Evolutionary conservation across 306 rosid genomes (phyloP).

Genomic region (Cotoneaster glaucophyllus): DNA sequence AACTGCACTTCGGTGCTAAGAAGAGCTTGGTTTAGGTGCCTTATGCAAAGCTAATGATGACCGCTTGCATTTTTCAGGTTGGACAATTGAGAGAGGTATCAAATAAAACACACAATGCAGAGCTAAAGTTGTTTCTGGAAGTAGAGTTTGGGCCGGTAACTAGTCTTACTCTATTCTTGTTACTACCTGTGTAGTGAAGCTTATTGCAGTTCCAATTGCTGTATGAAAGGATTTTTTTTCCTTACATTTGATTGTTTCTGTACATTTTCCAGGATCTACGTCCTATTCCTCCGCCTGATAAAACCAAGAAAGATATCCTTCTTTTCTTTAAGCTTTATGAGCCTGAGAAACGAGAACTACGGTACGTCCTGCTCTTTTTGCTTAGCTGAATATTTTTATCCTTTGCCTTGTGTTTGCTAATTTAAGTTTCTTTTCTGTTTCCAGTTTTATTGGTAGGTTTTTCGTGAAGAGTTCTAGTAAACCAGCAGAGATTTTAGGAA

Average conservation of each 20-base stretch:
- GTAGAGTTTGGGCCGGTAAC: constrained; percentile 63
- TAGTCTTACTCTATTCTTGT: background rate
- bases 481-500: constrained; percentile 63
- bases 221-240: background rate
- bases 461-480: constrained; percentile 54
- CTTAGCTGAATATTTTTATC: background rate
- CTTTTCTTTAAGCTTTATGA: constrained; percentile 83
- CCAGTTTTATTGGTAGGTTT: constrained; percentile 78
- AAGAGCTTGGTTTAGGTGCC: no score
- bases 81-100: constrained; percentile 66
- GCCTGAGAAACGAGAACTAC: constrained; percentile 59
- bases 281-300: constrained; percentile 64
- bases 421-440: background rate
- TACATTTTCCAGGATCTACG: constrained; percentile 50
- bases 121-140: constrained; percentile 75
- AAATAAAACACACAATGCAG: constrained; percentile 57
- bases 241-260: background rate
- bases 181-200: constrained; percentile 5
- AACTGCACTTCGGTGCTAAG: background rate
- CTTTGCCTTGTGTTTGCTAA: background rate
- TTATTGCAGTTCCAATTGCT: background rate
- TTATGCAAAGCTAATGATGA: no score
- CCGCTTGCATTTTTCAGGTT: constrained; percentile 42
- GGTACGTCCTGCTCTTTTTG: constrained; percentile 39
- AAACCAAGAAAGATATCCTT: constrained; percentile 65